These are phyloP conservation scores for Kuraishia floccosa DNA, from an alignment of 805 yeast genomes.

Conservation along the genomic window DNA sequence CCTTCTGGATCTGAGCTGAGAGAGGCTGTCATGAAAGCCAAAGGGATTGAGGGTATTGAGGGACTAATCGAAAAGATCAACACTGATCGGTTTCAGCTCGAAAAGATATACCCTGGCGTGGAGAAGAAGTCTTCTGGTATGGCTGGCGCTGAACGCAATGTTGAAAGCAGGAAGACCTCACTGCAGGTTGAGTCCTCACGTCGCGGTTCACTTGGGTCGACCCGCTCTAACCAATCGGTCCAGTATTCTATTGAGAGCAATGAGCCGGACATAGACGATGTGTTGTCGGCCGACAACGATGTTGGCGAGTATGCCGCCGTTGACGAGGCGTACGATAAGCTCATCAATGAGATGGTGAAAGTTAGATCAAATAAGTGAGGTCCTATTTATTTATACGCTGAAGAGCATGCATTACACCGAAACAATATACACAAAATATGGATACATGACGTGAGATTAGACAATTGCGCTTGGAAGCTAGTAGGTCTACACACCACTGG, in stretches of 20 bases:
- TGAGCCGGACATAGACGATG: constrained; percentile 11
- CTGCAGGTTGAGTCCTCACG: neutral
- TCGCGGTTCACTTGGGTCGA: constrained; percentile 1
- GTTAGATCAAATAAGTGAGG: constrained; percentile 38
- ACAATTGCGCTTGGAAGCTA: no score
- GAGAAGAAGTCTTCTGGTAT: neutral
- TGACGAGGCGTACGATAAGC: constrained; percentile 65
- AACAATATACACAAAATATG: no score
- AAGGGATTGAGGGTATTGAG: constrained; percentile 60
- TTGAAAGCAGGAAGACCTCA: neutral
- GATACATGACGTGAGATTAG: no score
- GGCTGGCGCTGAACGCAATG: neutral
- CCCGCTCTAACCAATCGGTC: constrained; percentile 5
- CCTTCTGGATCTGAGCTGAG: constrained; percentile 46
- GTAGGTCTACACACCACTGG: no score
- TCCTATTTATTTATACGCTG: no score
- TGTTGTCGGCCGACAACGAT: constrained; percentile 4
- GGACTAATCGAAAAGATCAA: constrained; percentile 59
- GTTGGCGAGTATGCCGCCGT: constrained; percentile 27
- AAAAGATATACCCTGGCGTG: constrained; percentile 10
- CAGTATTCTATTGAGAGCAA: constrained; percentile 13
- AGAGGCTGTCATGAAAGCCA: constrained; percentile 59
- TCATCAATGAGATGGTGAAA: constrained; percentile 55
- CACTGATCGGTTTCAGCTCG: constrained; percentile 25
- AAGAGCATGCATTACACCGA: no score